Evolutionary conservation across 2,329 filamentous ascomycete species (phyloP), one percentile per base, ranked within the genome.

Genomic region (Arthroderma sp.): DNA sequence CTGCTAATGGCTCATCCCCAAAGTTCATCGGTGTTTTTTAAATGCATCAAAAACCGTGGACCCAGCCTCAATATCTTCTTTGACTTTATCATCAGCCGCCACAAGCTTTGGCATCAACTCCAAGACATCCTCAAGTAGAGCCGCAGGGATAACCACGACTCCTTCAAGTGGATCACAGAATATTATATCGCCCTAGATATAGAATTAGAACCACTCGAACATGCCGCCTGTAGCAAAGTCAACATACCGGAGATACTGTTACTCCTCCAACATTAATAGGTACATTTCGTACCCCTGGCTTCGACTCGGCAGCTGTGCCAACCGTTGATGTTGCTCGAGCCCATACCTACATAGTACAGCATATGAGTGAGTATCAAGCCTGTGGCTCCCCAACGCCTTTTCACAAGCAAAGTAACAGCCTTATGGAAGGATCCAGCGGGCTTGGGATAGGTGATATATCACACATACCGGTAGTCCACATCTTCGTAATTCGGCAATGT

Each of bases 151-250:
- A 29, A 76, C 70, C 8, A 84, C 81, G 1, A 82, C 74, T 0
- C 80, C 83, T 51, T 85, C 82, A n/a, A 68, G 64, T 4, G 77
- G 72, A 58, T 87, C 83, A 45, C 77, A 74, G 61, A 85, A 79
- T 38, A 84, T 69, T 33, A 86, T 70, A 59, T 87, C 83, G 5
- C 82, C 80, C 66, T 59, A 40, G 3, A 27, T 31, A 42, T 6
- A 15, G 15, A 22, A 22, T 22, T 32, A 11, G 28, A 29, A 30
- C 40, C 36, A 34, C 15, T 42, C 37, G 48, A 42, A 15, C 28
- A 29, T 27, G n/a, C 31, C 3, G 30, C 28, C 6, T 38, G 7
- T 8, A 9, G 42, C 29, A 27, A 39, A 27, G 15, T 43, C 37
- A 27, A 47, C 63, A 49, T 55, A 69, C 66, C 15, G 68, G 65